Evolutionary conservation across 2,329 filamentous ascomycete species (phyloP).

Genomic region (Ilyonectria destructans): DNA sequence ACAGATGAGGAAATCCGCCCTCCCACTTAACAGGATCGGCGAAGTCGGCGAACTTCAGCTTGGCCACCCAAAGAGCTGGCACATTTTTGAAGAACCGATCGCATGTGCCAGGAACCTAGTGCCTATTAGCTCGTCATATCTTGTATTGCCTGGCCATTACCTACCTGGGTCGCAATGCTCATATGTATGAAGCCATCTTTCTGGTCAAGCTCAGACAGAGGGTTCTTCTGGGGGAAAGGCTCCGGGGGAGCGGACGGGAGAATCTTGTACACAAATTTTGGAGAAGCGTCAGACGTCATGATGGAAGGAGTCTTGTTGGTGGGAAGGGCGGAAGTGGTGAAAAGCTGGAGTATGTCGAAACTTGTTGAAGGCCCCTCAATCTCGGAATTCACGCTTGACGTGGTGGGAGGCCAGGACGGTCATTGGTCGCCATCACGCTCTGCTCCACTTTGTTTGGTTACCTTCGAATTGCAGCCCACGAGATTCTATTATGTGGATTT

Average conservation of each 20-base stretch:
- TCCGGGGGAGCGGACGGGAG: slow-evolving; percentile 67
- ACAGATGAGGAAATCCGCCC: slow-evolving; percentile 72
- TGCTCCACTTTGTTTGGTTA: slow-evolving; percentile 11
- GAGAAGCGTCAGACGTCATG: slow-evolving; percentile 54
- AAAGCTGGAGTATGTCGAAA: background rate
- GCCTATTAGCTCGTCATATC: slow-evolving; percentile 4
- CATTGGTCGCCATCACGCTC: slow-evolving; percentile 18
- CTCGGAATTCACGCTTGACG: slow-evolving; percentile 23
- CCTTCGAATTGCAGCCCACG: background rate
- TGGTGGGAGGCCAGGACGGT: slow-evolving; percentile 2
- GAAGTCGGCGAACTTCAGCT: slow-evolving; percentile 66
- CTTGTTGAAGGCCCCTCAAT: slow-evolving; percentile 20
- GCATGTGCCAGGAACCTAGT: slow-evolving; percentile 63
- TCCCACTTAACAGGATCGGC: slow-evolving; percentile 69
- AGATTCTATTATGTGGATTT: background rate
- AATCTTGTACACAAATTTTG: slow-evolving; percentile 74
- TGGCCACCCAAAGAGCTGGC: slow-evolving; percentile 66
- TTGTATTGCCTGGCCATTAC: background rate
- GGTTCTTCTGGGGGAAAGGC: slow-evolving; percentile 69
- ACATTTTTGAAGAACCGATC: slow-evolving; percentile 61
- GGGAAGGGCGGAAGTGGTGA: background rate
- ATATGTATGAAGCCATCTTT: slow-evolving; percentile 76
- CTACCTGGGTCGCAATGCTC: slow-evolving; percentile 70
- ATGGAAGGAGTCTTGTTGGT: slow-evolving; percentile 5
- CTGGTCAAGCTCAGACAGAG: slow-evolving; percentile 72